Evolutionary conservation across 352 stramenopile species (phyloP).

Genomic region (Phytophthora ramorum): DNA sequence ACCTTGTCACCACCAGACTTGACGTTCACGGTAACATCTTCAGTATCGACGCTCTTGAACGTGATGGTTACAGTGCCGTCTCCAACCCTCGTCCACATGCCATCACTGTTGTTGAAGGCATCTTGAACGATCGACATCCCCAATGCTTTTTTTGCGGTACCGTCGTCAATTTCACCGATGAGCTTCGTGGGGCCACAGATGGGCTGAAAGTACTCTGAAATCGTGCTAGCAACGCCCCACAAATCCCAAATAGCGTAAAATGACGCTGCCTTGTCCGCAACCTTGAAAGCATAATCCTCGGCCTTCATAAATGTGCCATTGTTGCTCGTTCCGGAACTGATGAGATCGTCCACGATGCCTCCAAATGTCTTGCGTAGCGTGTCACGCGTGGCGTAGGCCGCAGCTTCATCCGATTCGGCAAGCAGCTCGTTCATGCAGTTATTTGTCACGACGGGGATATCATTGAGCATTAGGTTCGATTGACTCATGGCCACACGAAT

Average conservation of each 20-base stretch:
- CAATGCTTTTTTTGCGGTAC: slow-evolving; percentile 34
- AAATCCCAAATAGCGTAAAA: slow-evolving; percentile 40
- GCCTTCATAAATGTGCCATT: slow-evolving; percentile 23
- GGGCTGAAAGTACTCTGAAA: slow-evolving; percentile 44
- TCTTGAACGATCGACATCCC: slow-evolving; percentile 33
- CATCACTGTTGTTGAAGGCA: slow-evolving; percentile 40
- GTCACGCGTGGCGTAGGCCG: slow-evolving; percentile 31
- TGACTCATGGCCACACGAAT: slow-evolving; percentile 19
- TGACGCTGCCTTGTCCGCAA: slow-evolving; percentile 39
- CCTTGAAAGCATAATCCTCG: slow-evolving; percentile 33
- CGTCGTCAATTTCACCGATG: slow-evolving; percentile 44
- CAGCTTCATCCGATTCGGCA: slow-evolving; percentile 12
- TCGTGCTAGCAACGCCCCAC: slow-evolving; percentile 33
- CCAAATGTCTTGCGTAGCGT: slow-evolving; percentile 48
- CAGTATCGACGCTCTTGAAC: slow-evolving; percentile 44
- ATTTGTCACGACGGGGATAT: slow-evolving; percentile 39
- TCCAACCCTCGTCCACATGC: slow-evolving; percentile 38
- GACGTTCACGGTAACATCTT: slow-evolving; percentile 48
- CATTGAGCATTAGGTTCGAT: slow-evolving; percentile 43
- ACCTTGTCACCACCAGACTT: slow-evolving; percentile 43
- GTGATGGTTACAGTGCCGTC: slow-evolving; percentile 39
- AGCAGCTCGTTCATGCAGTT: slow-evolving; percentile 36
- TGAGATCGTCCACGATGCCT: slow-evolving; percentile 41
- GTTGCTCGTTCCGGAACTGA: slow-evolving; percentile 30
- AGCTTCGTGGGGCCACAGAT: slow-evolving; percentile 47